Evolutionary conservation across 2,329 filamentous ascomycete species (phyloP).

Genomic region (Fusarium ambrosium): DNA sequence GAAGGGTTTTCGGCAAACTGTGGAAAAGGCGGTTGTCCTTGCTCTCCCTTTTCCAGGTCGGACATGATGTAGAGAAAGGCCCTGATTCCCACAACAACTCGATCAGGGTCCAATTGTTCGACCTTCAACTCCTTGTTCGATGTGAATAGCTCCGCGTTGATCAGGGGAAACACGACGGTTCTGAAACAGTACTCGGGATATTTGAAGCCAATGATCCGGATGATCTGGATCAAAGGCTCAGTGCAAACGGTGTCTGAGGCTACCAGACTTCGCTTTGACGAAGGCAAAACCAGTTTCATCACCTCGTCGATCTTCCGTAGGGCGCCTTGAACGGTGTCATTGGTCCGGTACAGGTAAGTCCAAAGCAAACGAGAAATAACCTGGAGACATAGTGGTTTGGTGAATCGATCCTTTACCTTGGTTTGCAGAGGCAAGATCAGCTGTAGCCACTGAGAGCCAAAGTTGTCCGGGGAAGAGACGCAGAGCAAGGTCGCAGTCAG

Average conservation of each 20-base stretch:
- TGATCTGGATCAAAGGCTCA: slow-evolving; percentile 92
- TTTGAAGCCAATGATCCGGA: slow-evolving; percentile 93
- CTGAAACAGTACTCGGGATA: slow-evolving; percentile 94
- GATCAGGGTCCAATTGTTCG: slow-evolving; percentile 94
- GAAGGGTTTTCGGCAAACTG: slow-evolving; percentile 54
- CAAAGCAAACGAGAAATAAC: slow-evolving; percentile 91
- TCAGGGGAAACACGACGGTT: slow-evolving; percentile 92
- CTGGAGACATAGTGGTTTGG: slow-evolving; percentile 84
- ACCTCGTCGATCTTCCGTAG: slow-evolving; percentile 91
- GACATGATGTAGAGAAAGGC: slow-evolving; percentile 94
- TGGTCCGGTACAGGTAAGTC: slow-evolving; percentile 91
- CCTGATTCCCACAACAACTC: slow-evolving; percentile 96
- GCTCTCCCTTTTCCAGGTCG: slow-evolving; percentile 88
- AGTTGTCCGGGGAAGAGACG: slow-evolving; percentile 86
- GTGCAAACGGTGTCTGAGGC: slow-evolving; percentile 87
- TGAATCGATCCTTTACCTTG: slow-evolving; percentile 85
- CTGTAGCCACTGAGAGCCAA: slow-evolving; percentile 88
- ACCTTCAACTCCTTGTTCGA: slow-evolving; percentile 83
- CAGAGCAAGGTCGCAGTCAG: slow-evolving; percentile 89
- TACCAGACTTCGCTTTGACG: slow-evolving; percentile 83
- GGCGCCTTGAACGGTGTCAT: slow-evolving; percentile 76
- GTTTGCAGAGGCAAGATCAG: slow-evolving; percentile 82
- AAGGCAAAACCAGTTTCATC: slow-evolving; percentile 84
- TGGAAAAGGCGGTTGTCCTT: slow-evolving; percentile 85
- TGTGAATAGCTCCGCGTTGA: slow-evolving; percentile 91